A percentile compares a stretch with the other conserved stretches of the same genome.
Conservation (phyloP, 495 filamentous ascomycete species). For the Aspergillus homomorphus region DNA sequence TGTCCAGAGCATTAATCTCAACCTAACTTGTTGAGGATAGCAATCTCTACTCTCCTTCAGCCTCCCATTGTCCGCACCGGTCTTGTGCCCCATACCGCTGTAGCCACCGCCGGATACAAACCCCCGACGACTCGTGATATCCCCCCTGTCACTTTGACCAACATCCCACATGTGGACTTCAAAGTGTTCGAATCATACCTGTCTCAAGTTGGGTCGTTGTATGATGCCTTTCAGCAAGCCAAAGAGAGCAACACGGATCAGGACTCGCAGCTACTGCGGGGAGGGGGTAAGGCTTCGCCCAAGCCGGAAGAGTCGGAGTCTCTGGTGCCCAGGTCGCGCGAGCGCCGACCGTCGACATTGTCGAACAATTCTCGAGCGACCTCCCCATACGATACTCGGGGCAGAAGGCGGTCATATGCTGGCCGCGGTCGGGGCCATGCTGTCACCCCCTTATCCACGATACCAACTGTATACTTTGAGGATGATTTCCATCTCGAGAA, state of each 20-base stretch:
- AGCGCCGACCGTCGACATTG: conserved; percentile 38
- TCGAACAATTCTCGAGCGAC: conserved; percentile 38
- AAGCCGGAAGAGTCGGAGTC: conserved; percentile 38
- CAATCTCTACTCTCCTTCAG: conserved; percentile 91
- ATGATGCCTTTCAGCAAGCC: conserved; percentile 76
- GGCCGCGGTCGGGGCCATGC: conserved; percentile 50
- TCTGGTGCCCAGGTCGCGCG: conserved; percentile 33
- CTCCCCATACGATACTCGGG: conserved; percentile 39
- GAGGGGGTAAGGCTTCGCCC: conserved; percentile 29
- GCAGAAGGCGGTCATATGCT: conserved; percentile 32
- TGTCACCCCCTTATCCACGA: conserved; percentile 83
- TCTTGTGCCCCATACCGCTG: conserved; percentile 68
- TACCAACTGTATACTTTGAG: conserved; percentile 91
- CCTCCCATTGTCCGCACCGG: conserved; percentile 87
- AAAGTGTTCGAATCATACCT: conserved; percentile 82
- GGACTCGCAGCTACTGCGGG: conserved; percentile 34
- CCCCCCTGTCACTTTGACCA: conserved; percentile 87
- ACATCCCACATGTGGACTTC: conserved; percentile 77
- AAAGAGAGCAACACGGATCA: conserved; percentile 64
- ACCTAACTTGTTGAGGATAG: conserved; percentile 36
- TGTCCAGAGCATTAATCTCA: neutral
- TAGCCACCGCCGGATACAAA: conserved; percentile 65
- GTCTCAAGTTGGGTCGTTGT: conserved; percentile 72
- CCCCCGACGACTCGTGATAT: conserved; percentile 91
- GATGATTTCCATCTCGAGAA: conserved; percentile 95